A percentile compares a stretch with the other conserved stretches of the same genome.
Evolutionary conservation across 2,329 filamentous ascomycete genomes (phyloP).

Genomic region (Fusarium poae): DNA sequence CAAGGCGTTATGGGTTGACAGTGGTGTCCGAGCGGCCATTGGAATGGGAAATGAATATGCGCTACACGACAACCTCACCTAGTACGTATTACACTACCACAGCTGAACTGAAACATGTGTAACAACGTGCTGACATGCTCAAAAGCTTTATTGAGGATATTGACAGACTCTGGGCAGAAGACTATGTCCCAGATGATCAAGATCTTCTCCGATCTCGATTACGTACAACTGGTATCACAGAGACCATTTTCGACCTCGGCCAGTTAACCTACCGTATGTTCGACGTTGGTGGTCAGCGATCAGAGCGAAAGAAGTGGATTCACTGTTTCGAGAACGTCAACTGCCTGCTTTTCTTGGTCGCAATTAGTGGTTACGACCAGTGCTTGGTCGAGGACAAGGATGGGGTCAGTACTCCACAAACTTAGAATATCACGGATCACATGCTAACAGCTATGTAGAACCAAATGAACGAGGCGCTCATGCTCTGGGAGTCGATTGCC

Average conservation of each 20-base stretch:
- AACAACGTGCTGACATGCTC: slow-evolving; percentile 33
- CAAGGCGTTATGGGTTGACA: slow-evolving; percentile 85
- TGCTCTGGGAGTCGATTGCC: slow-evolving; percentile 88
- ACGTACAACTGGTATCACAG: slow-evolving; percentile 94
- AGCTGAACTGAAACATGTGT: background rate
- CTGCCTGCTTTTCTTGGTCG: slow-evolving; percentile 91
- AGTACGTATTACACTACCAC: slow-evolving; percentile 69
- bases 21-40: slow-evolving; percentile 87
- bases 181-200: slow-evolving; percentile 92
- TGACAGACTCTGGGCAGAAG: slow-evolving; percentile 79
- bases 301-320: slow-evolving; percentile 99
- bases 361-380: slow-evolving; percentile 96
- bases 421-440: background rate
- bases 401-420: slow-evolving; percentile 73
- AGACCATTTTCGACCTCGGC: slow-evolving; percentile 92
- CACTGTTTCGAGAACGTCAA: slow-evolving; percentile 99
- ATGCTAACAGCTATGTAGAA: slow-evolving; percentile 66
- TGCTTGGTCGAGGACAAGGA: slow-evolving; percentile 97
- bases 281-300: slow-evolving; percentile 94
- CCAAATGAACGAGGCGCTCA: slow-evolving; percentile 91
- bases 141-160: slow-evolving; percentile 84
- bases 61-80: slow-evolving; percentile 93
- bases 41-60: slow-evolving; percentile 96
- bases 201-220: slow-evolving; percentile 92
- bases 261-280: slow-evolving; percentile 97